Conservation (phyloP, 73 alveolate genomes). For the Effrenium voratum region DNA sequence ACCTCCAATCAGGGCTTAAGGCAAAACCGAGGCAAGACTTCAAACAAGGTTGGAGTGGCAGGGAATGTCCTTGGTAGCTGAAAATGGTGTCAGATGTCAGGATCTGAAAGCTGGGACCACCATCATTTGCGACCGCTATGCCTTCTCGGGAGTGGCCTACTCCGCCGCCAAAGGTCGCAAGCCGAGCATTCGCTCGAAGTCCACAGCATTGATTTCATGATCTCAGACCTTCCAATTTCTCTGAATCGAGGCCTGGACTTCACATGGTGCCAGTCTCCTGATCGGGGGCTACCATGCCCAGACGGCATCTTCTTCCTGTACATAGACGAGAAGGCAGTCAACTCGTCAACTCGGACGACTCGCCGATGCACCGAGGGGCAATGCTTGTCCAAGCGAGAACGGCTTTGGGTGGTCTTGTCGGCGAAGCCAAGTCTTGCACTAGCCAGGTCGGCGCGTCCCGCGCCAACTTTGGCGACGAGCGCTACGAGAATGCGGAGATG, state of each 20-base stretch:
- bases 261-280: conserved; percentile 96
- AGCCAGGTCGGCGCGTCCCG: conserved; percentile 86
- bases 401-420: neutral
- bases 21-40: too few species aligned
- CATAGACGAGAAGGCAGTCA: conserved; percentile 91
- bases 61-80: too few species aligned
- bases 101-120: conserved; percentile 93
- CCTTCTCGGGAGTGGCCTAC: conserved; percentile 97
- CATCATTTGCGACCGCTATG: conserved; percentile 96
- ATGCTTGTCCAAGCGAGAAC: neutral
- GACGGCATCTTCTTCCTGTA: conserved; percentile 95
- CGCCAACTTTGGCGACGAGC: conserved; percentile 96
- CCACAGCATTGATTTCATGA: too few species aligned
- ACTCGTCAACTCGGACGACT: neutral
- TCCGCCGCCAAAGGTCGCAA: conserved; percentile 96
- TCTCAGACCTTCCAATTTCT: too few species aligned
- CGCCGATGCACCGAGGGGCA: neutral
- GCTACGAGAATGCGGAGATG: conserved; percentile 95
- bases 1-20: too few species aligned
- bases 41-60: too few species aligned
- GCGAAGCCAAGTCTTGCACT: neutral
- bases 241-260: conserved; percentile 95
- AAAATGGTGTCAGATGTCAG: too few species aligned
- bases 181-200: too few species aligned
- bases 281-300: conserved; percentile 96